phyloP scores from a whole-genome alignment of 768 basidiomycete species.

The Tulasnella sp. region DNA sequence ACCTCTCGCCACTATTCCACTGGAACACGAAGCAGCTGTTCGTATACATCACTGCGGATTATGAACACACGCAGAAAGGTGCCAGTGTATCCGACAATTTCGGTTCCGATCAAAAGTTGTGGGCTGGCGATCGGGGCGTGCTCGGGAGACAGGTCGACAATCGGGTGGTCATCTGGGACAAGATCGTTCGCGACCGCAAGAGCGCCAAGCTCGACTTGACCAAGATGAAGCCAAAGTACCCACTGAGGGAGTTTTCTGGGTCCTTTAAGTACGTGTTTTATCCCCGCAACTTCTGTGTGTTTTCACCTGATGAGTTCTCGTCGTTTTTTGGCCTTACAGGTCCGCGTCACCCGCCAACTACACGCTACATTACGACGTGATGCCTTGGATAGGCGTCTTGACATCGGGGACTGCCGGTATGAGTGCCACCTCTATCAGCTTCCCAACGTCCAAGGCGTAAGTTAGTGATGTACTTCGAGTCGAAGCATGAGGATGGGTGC shows the following conservation, averaged over 20 bases:
- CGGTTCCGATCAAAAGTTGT: not conserved
- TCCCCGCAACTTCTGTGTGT: conserved; percentile 12
- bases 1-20: conserved; percentile 73
- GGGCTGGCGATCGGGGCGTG: not conserved
- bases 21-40: conserved; percentile 98
- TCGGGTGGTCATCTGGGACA: conserved; percentile 84
- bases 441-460: not conserved
- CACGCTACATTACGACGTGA: conserved; percentile 74
- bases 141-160: conserved; percentile 65
- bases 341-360: conserved; percentile 56
- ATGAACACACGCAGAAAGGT: conserved; percentile 33
- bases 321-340: conserved; percentile 30
- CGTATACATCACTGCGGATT: conserved; percentile 77
- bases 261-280: conserved; percentile 64
- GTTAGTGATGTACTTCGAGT: too few relatives aligned
- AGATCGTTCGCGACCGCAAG: conserved; percentile 71
- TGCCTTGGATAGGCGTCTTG: conserved; percentile 79
- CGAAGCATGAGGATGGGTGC: too few relatives aligned
- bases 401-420: conserved; percentile 29
- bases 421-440: not conserved
- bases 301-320: not conserved
- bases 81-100: not conserved
- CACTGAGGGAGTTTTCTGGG: conserved; percentile 60
- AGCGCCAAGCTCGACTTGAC: conserved; percentile 52
- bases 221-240: conserved; percentile 68